phyloP scores from a whole-genome alignment of 257 asterid genomes.

The Plantago elongata region DNA sequence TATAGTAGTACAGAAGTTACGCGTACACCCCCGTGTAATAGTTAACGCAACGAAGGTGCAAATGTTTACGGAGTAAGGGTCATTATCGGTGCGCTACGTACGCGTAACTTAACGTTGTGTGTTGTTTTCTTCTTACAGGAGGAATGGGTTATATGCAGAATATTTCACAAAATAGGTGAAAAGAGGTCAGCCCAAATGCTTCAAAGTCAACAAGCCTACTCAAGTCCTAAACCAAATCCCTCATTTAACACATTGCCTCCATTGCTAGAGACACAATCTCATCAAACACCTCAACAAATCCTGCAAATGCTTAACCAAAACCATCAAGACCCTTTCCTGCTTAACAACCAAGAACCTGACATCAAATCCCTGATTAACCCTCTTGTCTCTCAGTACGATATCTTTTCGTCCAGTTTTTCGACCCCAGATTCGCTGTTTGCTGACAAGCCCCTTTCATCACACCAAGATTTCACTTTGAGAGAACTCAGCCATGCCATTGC shows the following conservation, averaged over 20 bases:
- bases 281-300: slow-evolving; percentile 20
- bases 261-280: slow-evolving; percentile 37
- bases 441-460: slow-evolving; percentile 18
- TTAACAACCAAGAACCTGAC: slow-evolving; percentile 25
- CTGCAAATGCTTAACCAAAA: slow-evolving; percentile 29
- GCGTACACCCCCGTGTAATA: too few species aligned
- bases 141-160: slow-evolving; percentile 82
- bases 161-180: slow-evolving; percentile 51
- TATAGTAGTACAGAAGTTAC: background rate
- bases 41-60: too few species aligned
- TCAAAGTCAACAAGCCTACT: slow-evolving; percentile 8
- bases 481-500: slow-evolving; percentile 38
- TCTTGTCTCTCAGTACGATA: slow-evolving; percentile 15
- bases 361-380: slow-evolving; percentile 41
- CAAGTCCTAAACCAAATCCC: background rate
- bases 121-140: slow-evolving; percentile 38
- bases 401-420: background rate
- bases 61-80: too few species aligned
- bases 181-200: slow-evolving; percentile 36
- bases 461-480: slow-evolving; percentile 31
- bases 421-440: slow-evolving; percentile 13
- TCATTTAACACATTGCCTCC: slow-evolving; percentile 35
- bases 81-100: too few species aligned
- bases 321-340: slow-evolving; percentile 22
- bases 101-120: background rate